Conservation (phyloP, 2,329 filamentous ascomycete species). For the Chalaropsis ovoidea region DNA sequence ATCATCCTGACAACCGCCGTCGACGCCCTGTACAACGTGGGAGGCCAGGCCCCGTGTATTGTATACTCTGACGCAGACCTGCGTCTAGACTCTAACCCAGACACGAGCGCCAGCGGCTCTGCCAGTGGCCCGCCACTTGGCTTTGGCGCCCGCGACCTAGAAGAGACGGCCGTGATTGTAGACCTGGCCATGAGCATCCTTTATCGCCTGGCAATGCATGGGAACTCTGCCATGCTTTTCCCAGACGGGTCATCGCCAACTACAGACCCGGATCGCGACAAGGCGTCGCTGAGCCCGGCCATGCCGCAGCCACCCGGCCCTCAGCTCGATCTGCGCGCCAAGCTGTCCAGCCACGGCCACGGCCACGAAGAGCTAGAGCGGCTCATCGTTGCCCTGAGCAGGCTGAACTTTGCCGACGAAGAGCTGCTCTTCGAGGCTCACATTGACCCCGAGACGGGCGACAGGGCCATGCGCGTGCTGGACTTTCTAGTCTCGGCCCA, state of each 20-base stretch:
- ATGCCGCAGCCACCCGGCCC: conserved; percentile 24
- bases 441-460: conserved; percentile 66
- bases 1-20: conserved; percentile 55
- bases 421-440: conserved; percentile 65
- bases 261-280: background rate
- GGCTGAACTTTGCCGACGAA: conserved; percentile 75
- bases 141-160: conserved; percentile 8
- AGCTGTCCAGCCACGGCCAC: background rate
- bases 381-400: conserved; percentile 67
- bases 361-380: conserved; percentile 61
- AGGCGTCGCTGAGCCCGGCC: background rate
- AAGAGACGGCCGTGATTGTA: background rate
- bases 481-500: conserved; percentile 74
- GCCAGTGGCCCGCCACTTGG: conserved; percentile 34
- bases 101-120: too few relatives aligned
- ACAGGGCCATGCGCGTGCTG: conserved; percentile 70
- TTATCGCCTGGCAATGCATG: background rate
- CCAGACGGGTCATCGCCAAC: background rate
- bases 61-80: background rate
- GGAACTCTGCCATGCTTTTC: background rate
- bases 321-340: conserved; percentile 14
- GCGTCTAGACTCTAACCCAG: background rate
- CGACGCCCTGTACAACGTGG: conserved; percentile 57
- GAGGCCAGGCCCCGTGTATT: background rate
- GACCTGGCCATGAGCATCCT: conserved; percentile 29